phyloP scores from a whole-genome alignment of 768 basidiomycete genomes.

The Guyanaporus albipodus region DNA sequence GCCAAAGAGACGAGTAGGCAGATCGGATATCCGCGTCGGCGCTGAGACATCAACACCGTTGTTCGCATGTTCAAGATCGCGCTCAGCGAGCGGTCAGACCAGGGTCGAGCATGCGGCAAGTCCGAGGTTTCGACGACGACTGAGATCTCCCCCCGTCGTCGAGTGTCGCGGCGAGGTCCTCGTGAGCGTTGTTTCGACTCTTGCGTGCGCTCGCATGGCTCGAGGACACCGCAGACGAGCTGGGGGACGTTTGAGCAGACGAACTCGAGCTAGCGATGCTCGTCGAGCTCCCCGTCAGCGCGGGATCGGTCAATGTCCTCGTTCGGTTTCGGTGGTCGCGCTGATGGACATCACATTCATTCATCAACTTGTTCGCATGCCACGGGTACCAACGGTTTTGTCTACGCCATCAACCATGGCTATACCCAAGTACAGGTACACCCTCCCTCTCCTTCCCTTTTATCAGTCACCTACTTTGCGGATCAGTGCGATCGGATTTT shows the following conservation, averaged over 20 bases:
- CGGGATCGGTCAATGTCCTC: conserved; percentile 44
- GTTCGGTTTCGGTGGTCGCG: no score
- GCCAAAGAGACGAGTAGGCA: conserved; percentile 72
- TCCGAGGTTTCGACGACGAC: conserved; percentile 63
- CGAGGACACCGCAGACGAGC: conserved; percentile 31
- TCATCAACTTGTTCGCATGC: neutral
- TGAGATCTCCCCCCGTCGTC: conserved; percentile 49
- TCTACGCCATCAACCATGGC: conserved; percentile 38
- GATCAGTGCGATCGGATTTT: conserved; percentile 44
- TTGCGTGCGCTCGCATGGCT: conserved; percentile 23
- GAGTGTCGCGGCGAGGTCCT: conserved; percentile 17
- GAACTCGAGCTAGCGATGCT: conserved; percentile 43
- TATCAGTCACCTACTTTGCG: conserved; percentile 11
- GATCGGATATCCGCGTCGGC: conserved; percentile 59
- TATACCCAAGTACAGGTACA: conserved; percentile 36
- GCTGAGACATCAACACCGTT: conserved; percentile 42
- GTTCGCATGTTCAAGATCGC: conserved; percentile 41
- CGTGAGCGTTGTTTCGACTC: conserved; percentile 26
- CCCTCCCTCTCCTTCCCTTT: neutral
- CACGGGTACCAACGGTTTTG: conserved; percentile 33
- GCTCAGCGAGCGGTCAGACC: conserved; percentile 53
- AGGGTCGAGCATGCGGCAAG: conserved; percentile 51
- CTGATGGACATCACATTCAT: neutral
- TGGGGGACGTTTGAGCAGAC: conserved; percentile 27
- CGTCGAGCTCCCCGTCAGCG: conserved; percentile 31